These are phyloP conservation scores for Angomonas desouzai DNA, from an alignment of 208 protist species.

Conservation along the genomic window DNA sequence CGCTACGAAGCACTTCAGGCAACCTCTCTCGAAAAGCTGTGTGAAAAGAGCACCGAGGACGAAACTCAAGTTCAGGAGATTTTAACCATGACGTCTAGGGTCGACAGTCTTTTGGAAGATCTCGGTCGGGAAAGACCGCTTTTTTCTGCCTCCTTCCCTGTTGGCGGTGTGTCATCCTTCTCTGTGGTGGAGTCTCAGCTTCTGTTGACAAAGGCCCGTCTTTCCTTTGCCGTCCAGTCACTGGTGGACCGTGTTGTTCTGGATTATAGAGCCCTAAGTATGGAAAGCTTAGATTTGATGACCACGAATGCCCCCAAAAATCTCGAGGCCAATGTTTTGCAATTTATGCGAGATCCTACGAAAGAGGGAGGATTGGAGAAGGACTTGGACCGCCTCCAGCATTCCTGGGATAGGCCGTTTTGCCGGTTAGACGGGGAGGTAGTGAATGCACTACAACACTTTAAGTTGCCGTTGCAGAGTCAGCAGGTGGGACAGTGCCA, in stretches of 20 bases:
- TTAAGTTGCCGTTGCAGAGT: constrained; percentile 21
- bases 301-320: constrained; percentile 37
- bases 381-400: background rate
- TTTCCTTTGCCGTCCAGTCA: constrained; percentile 26
- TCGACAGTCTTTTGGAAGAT: no score
- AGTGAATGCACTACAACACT: constrained; percentile 41
- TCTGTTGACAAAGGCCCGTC: constrained; percentile 27
- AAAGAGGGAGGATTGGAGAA: constrained; percentile 3
- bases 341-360: constrained; percentile 59
- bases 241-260: constrained; percentile 36
- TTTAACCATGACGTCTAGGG: no score
- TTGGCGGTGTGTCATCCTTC: background rate
- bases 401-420: constrained; percentile 14
- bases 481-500: constrained; percentile 6
- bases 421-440: constrained; percentile 19
- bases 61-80: no score
- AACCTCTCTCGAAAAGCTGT: background rate
- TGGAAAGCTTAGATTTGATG: constrained; percentile 58
- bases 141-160: background rate
- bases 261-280: constrained; percentile 41
- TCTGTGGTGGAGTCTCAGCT: constrained; percentile 17
- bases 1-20: background rate
- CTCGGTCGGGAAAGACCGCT: no score
- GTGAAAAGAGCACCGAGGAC: no score
- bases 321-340: constrained; percentile 49